Base-by-base conservation (phyloP, 1,284 basidiomycete species). In the Paramarasmius palmivorus region DNA sequence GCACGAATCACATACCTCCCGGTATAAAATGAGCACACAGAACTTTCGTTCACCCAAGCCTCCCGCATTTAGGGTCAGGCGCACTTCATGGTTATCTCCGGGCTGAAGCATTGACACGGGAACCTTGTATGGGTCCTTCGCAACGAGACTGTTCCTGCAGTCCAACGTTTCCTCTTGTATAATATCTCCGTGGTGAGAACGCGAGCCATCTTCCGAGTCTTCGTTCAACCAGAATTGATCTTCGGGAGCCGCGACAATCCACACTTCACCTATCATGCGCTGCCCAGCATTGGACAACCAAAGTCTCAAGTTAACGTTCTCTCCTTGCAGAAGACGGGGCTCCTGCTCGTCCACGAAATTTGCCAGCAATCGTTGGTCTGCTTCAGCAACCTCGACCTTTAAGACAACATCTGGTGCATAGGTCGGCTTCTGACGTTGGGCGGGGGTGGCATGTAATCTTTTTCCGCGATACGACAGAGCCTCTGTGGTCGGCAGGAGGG, bases 401-500 rank as follows among this genome's bases (percentile, higher is more conserved):
- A 86, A 73, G 29, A 77, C 55, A 8, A 81, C 67, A 61, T 90
- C 85, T 2, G 87, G 79, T 9, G 82, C 84, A 63, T 92, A 92
- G 9, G 79, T 76, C 23, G 79, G 78, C 41, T 68, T 76, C 62
- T 84, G 84, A 41, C 86, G 75, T 61, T 92, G 88, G 17, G 77
- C 68, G n/a, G 76, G 72, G 3, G 90, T 91, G 50, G 83, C 81
- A 45, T 92, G 84, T 26, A 92, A 71, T 55, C 90, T 73, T 50
- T 73, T 77, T 20, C 90, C 90, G 17, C 84, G 84, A 41, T 74
- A 75, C 19, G 81, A 73, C 4, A 92, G 72, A 3, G 82, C 73
- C 62, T 92, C 90, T 3, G 64, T 73, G 14, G 75, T 70, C 12
- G 85, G 81, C 26, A 92, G 74, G 26, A 90, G 73, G 7, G 78